Conservation (phyloP, 2,329 filamentous ascomycete genomes). For the Elsinoe necatrix region DNA sequence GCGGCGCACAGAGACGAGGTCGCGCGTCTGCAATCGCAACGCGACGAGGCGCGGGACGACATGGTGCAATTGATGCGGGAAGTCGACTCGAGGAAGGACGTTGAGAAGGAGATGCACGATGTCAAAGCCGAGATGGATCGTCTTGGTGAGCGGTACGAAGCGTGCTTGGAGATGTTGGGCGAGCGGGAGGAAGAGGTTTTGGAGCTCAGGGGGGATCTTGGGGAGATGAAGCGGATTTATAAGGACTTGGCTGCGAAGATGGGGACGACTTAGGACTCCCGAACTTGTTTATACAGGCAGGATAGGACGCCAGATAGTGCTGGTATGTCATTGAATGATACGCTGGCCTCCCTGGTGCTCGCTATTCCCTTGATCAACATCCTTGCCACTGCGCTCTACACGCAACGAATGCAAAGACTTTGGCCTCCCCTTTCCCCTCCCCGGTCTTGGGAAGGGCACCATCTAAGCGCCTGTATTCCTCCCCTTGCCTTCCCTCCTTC, state of each 20-base stretch:
- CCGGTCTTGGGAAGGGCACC: background rate
- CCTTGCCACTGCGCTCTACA: background rate
- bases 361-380: too few relatives aligned
- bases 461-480: constrained; percentile 11
- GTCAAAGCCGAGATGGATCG: constrained; percentile 61
- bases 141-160: constrained; percentile 73
- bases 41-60: constrained; percentile 84
- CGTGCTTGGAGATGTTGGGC: constrained; percentile 85
- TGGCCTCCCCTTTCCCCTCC: background rate
- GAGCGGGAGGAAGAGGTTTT: constrained; percentile 96
- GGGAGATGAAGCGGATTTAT: constrained; percentile 94
- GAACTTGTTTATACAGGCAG: too few relatives aligned
- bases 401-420: too few relatives aligned
- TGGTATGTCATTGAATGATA: background rate
- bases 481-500: constrained; percentile 31
- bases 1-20: constrained; percentile 83
- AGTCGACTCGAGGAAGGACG: constrained; percentile 58
- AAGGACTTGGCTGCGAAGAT: constrained; percentile 69
- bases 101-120: constrained; percentile 51
- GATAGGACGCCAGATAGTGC: background rate
- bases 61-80: constrained; percentile 88
- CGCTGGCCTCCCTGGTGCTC: background rate
- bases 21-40: constrained; percentile 66
- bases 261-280: constrained; percentile 18
- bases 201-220: constrained; percentile 79